Evolutionary conservation across 2,329 filamentous ascomycete species (phyloP), one percentile per base, ranked within the genome.

Genomic region (Daldinia eschscholtzii): DNA sequence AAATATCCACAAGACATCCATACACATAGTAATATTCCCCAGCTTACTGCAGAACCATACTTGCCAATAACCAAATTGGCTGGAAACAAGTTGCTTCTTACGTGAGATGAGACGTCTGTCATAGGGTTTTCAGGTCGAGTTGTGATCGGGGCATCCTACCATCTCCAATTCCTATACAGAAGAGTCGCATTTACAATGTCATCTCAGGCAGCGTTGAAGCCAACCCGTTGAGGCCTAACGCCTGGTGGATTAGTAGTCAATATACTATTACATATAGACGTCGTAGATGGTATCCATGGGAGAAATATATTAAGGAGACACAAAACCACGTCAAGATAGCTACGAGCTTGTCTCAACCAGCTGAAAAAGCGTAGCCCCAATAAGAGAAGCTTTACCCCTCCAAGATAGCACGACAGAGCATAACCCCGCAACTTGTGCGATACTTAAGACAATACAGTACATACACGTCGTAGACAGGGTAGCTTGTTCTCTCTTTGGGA

Each of bases 171-270:
- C 53, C 4, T 18, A 12, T 55, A 39, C 33, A 55, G n/a, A 56
- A n/a, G 56, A 23, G 41, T 9, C 41, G 52, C 46, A 60, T 60
- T 41, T 44, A 26, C 26, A 46, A 56, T 68, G 55, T 35, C 53
- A 65, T 59, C 41, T 61, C 58, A 64, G 59, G 52, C 57, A 52
- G 39, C 44, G 57, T 62, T 15, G 23, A 62, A 58, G 23, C 57
- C 53, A 46, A 46, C 28, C 39, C 28, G 41, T 70, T 64, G 66
- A 57, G 53, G 67, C 64, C 63, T 64, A 70, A 70, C 53, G 46
- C 67, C 23, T 58, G 37, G n/a, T 61, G 55, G 42, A 64, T 53
- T 44, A 60, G 48, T 64, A 52, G 42, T 56, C 59, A 48, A 59
- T 67, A 67, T 37, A 23, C 20, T 23, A 30, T 18, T 30, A 15